A percentile compares a stretch with the other conserved stretches of the same genome.
Conservation (phyloP, 78 protist genomes). For the Dictyostelium brefeldianum region DNA sequence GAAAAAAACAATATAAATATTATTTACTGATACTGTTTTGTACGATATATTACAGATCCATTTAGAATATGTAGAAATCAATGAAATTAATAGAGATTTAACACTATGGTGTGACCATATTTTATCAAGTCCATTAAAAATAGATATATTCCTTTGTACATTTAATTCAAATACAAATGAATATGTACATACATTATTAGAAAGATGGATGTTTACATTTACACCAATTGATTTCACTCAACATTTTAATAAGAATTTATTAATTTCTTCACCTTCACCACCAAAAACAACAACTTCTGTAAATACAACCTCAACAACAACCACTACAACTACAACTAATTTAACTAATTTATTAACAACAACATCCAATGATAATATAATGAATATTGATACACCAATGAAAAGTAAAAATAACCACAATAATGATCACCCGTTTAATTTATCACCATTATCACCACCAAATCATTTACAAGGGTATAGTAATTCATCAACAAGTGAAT, state of each 20-base stretch:
- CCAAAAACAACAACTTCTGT: constrained; percentile 18
- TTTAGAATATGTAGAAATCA: constrained; percentile 60
- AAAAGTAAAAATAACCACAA: neutral
- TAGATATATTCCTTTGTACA: constrained; percentile 22
- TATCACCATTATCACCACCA: constrained; percentile 7
- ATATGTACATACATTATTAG: constrained; percentile 21
- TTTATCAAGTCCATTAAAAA: constrained; percentile 4
- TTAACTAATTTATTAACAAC: neutral
- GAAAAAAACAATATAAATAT: neutral
- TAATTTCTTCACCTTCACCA: neutral
- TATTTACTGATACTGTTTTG: neutral
- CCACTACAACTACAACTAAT: neutral
- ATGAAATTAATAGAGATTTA: constrained; percentile 75
- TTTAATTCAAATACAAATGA: neutral
- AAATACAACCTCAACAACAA: neutral
- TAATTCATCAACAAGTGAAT: neutral
- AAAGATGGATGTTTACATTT: constrained; percentile 67
- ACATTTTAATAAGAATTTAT: neutral
- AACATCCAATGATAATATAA: neutral
- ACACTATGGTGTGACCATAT: constrained; percentile 66
- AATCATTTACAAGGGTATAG: neutral
- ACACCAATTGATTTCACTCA: constrained; percentile 27
- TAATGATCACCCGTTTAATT: neutral
- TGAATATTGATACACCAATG: neutral
- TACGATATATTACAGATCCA: constrained; percentile 4